These are phyloP conservation scores for Paraphoma chrysanthemicola DNA, from an alignment of 2,329 filamentous ascomycete species.

Conservation along the genomic window DNA sequence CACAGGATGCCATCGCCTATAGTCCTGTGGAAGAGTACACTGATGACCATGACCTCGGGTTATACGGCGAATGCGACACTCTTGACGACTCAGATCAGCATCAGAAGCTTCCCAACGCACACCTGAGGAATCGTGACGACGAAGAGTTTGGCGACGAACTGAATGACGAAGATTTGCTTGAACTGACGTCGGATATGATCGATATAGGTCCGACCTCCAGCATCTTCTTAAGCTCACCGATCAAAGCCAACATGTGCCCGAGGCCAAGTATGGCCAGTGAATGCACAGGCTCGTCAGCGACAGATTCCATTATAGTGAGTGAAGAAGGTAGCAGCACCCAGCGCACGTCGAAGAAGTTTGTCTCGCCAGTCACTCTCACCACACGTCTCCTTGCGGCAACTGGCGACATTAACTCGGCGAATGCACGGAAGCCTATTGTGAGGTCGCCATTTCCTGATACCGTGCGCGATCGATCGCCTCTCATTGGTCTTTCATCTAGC, in stretches of 20 bases:
- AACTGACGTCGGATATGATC: slow-evolving; percentile 9
- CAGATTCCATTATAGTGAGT: not conserved
- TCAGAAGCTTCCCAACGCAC: too few species aligned
- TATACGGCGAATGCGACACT: too few species aligned
- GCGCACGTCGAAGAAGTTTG: slow-evolving; percentile 18
- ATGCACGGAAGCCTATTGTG: slow-evolving; percentile 52
- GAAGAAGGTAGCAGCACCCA: not conserved
- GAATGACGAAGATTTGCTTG: slow-evolving; percentile 32
- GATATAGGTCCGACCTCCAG: slow-evolving; percentile 1
- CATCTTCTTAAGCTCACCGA: slow-evolving; percentile 3
- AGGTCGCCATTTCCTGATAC: slow-evolving; percentile 60
- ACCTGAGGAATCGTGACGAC: not conserved
- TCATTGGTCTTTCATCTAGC: slow-evolving; percentile 60
- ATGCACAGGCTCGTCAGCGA: not conserved
- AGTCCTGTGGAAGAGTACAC: too few species aligned
- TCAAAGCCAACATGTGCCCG: not conserved
- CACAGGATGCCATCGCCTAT: too few species aligned
- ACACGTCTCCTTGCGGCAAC: slow-evolving; percentile 19
- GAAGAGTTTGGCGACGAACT: slow-evolving; percentile 32
- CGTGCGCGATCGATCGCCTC: slow-evolving; percentile 60
- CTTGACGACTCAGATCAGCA: too few species aligned
- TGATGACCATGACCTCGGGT: too few species aligned
- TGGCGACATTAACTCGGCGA: not conserved
- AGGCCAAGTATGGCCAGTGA: not conserved
- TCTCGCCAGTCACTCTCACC: slow-evolving; percentile 31